Percentiles rank a stretch among this genome's conserved stretches.
These are phyloP conservation scores for Talaromyces sp. DNA, from an alignment of 2,329 filamentous ascomycete species.

Conservation along the genomic window DNA sequence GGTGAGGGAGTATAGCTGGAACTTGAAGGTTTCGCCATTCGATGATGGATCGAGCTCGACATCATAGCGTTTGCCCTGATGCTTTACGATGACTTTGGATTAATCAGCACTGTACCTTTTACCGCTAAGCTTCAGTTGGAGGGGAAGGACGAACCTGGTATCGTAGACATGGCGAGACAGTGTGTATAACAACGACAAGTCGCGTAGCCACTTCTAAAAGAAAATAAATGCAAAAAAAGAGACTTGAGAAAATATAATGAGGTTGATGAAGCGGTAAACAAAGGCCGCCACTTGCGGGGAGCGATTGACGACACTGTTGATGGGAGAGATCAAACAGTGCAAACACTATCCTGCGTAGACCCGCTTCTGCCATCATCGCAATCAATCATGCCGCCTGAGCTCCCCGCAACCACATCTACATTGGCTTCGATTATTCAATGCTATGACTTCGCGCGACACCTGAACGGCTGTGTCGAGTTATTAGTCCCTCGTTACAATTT, in stretches of 20 bases:
- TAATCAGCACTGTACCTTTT: constrained; percentile 22
- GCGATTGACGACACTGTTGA: constrained; percentile 9
- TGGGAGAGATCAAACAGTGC: constrained; percentile 30
- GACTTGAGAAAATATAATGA: background rate
- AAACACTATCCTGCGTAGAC: constrained; percentile 24
- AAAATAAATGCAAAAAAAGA: background rate
- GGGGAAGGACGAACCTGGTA: constrained; percentile 45
- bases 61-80: constrained; percentile 92
- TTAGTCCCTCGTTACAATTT: background rate
- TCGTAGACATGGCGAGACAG: constrained; percentile 50
- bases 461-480: background rate
- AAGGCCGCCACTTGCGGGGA: constrained; percentile 16
- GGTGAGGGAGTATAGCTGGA: constrained; percentile 90
- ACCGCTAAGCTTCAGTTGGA: background rate
- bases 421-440: background rate
- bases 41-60: constrained; percentile 83
- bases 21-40: constrained; percentile 90
- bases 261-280: constrained; percentile 17
- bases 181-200: background rate
- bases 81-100: constrained; percentile 77
- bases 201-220: background rate
- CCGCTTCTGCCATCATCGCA: constrained; percentile 1
- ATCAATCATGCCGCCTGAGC: constrained; percentile 14
- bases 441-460: background rate
- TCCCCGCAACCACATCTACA: constrained; percentile 14